phyloP scores from a whole-genome alignment of 768 basidiomycete genomes.

The Neoboletus magnificus region DNA sequence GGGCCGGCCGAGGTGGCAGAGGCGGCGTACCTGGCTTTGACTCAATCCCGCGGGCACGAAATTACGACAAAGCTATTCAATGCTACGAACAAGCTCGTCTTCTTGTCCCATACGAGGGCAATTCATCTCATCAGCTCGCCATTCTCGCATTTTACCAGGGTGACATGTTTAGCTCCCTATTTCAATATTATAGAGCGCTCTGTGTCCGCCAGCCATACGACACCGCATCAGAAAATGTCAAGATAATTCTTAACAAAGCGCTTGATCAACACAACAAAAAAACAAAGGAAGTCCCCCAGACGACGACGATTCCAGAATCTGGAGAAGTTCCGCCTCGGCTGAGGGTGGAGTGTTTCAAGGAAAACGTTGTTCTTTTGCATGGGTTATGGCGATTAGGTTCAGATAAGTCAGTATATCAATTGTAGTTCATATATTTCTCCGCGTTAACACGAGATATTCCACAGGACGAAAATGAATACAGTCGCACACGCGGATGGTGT shows the following conservation, averaged over 20 bases:
- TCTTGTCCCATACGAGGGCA: slow-evolving; percentile 85
- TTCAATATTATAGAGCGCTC: slow-evolving; percentile 89
- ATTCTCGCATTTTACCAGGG: slow-evolving; percentile 83
- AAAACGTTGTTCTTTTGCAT: slow-evolving; percentile 72
- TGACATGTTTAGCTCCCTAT: slow-evolving; percentile 75
- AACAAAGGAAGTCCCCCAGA: slow-evolving; percentile 38
- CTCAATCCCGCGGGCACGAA: slow-evolving; percentile 54
- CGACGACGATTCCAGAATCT: slow-evolving; percentile 27
- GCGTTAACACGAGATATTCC: slow-evolving; percentile 2
- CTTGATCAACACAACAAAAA: slow-evolving; percentile 56
- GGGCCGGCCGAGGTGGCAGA: slow-evolving; percentile 46
- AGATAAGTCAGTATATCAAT: slow-evolving; percentile 49
- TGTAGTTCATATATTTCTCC: neutral
- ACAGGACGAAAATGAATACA: slow-evolving; percentile 41
- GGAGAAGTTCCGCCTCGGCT: slow-evolving; percentile 44
- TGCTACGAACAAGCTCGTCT: slow-evolving; percentile 85
- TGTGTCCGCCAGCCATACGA: slow-evolving; percentile 86
- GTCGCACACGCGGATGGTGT: slow-evolving; percentile 48
- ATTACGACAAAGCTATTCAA: slow-evolving; percentile 69
- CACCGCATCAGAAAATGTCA: slow-evolving; percentile 82
- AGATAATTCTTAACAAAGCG: slow-evolving; percentile 63
- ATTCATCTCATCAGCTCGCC: slow-evolving; percentile 94
- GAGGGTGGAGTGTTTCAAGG: slow-evolving; percentile 64
- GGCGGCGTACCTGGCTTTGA: slow-evolving; percentile 45
- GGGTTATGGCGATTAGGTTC: slow-evolving; percentile 59